Evolutionary conservation across 495 filamentous ascomycete genomes (phyloP).

Genomic region (Glarea lozoyensis): DNA sequence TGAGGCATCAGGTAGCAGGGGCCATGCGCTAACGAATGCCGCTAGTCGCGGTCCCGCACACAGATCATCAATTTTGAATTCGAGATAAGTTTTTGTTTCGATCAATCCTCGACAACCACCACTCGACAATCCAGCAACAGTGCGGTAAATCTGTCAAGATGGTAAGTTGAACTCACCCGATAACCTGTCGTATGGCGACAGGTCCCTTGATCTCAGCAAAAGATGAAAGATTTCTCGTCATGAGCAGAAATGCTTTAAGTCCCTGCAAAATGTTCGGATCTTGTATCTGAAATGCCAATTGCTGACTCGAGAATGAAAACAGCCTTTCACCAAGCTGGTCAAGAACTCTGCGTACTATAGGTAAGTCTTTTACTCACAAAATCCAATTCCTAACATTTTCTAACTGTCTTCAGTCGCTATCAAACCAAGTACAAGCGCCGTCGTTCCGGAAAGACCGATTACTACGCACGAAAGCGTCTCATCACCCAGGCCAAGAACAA

Average conservation of each 20-base stretch:
- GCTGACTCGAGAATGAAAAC: conserved; percentile 68
- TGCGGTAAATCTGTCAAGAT: conserved; percentile 44
- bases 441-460: conserved; percentile 96
- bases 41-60: too few species aligned
- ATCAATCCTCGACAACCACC: conserved; percentile 9
- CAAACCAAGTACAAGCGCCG: conserved; percentile 99
- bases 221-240: conserved; percentile 4
- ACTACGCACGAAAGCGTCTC: conserved; percentile 98
- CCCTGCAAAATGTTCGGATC: conserved; percentile 94
- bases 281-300: conserved; percentile 94
- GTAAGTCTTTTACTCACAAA: conserved; percentile 54
- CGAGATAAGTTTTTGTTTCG: not conserved
- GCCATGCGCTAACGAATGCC: too few species aligned
- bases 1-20: too few species aligned
- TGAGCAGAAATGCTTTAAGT: conserved; percentile 39
- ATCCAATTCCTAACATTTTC: not conserved
- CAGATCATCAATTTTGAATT: too few species aligned
- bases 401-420: conserved; percentile 62
- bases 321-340: conserved; percentile 91
- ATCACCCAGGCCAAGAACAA: conserved; percentile 99
- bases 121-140: conserved; percentile 15
- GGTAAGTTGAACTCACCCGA: conserved; percentile 36
- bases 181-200: conserved; percentile 7
- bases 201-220: not conserved
- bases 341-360: conserved; percentile 98